These are phyloP conservation scores for Laburnicola sp. DNA, from an alignment of 2,329 filamentous ascomycete genomes.

Conservation along the genomic window DNA sequence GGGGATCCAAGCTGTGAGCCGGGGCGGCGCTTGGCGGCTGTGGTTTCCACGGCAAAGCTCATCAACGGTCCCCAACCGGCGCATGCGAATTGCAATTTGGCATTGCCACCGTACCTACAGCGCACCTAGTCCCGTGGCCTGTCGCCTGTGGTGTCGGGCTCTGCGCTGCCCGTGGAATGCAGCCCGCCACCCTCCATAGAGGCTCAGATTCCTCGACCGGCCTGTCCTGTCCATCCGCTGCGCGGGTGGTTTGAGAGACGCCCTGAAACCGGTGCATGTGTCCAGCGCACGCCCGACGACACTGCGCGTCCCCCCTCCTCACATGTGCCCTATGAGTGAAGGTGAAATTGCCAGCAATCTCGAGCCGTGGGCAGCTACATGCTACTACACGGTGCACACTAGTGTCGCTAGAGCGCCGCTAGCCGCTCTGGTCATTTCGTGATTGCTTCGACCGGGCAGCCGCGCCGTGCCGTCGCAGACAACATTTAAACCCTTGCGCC, in stretches of 20 bases:
- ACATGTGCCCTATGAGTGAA: too few species aligned
- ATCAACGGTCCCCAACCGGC: background rate
- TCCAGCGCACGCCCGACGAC: too few species aligned
- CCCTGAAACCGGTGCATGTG: slow-evolving; percentile 17
- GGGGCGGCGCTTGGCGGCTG: background rate
- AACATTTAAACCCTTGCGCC: slow-evolving; percentile 17
- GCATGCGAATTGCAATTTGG: too few species aligned
- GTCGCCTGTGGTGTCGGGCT: too few species aligned
- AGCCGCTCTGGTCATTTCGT: slow-evolving; percentile 4
- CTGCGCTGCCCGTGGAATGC: background rate
- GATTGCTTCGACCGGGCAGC: slow-evolving; percentile 7
- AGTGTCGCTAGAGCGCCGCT: background rate
- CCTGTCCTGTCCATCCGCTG: slow-evolving; percentile 11
- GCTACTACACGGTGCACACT: too few species aligned
- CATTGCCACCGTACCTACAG: too few species aligned
- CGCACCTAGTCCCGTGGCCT: background rate
- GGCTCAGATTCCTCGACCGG: slow-evolving; percentile 13
- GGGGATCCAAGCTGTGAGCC: background rate
- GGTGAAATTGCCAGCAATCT: slow-evolving; percentile 6
- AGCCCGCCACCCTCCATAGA: background rate
- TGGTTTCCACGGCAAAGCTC: slow-evolving; percentile 15
- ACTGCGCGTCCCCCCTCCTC: too few species aligned
- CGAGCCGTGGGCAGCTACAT: background rate
- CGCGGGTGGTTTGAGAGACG: slow-evolving; percentile 16
- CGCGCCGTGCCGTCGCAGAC: background rate